These are phyloP conservation scores for Strobilomyces dryophilus DNA, from an alignment of 768 basidiomycete species.

Conservation along the genomic window DNA sequence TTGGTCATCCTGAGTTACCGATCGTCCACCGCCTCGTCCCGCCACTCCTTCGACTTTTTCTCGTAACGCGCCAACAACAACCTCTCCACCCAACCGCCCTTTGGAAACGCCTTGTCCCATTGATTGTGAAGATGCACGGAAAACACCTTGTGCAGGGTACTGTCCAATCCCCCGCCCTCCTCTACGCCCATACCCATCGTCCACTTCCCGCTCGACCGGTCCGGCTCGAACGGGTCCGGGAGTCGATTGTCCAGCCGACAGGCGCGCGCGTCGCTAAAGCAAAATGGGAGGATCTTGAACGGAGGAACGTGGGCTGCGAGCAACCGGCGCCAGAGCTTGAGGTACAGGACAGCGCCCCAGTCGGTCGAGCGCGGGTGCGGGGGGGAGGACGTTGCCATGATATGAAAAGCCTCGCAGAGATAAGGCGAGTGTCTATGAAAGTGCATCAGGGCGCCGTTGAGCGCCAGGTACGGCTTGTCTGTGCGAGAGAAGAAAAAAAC, in stretches of 20 bases:
- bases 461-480: slow-evolving; percentile 73
- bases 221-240: slow-evolving; percentile 81
- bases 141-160: slow-evolving; percentile 68
- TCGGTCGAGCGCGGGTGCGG: slow-evolving; percentile 81
- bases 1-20: neutral
- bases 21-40: neutral
- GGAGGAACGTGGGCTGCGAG: slow-evolving; percentile 68
- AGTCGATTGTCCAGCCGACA: slow-evolving; percentile 92
- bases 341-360: slow-evolving; percentile 91
- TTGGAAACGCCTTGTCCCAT: slow-evolving; percentile 87
- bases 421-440: slow-evolving; percentile 91
- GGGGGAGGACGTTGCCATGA: slow-evolving; percentile 72
- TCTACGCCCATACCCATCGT: slow-evolving; percentile 59
- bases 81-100: slow-evolving; percentile 82
- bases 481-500: neutral
- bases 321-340: slow-evolving; percentile 86
- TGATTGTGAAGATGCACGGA: slow-evolving; percentile 93
- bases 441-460: slow-evolving; percentile 95
- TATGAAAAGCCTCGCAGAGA: slow-evolving; percentile 93
- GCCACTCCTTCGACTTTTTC: slow-evolving; percentile 18
- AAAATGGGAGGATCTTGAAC: slow-evolving; percentile 92
- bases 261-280: slow-evolving; percentile 87
- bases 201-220: slow-evolving; percentile 55
- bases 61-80: slow-evolving; percentile 68
- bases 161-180: slow-evolving; percentile 60